Conservation (phyloP, 1,284 basidiomycete genomes). For the Irpex sp. region DNA sequence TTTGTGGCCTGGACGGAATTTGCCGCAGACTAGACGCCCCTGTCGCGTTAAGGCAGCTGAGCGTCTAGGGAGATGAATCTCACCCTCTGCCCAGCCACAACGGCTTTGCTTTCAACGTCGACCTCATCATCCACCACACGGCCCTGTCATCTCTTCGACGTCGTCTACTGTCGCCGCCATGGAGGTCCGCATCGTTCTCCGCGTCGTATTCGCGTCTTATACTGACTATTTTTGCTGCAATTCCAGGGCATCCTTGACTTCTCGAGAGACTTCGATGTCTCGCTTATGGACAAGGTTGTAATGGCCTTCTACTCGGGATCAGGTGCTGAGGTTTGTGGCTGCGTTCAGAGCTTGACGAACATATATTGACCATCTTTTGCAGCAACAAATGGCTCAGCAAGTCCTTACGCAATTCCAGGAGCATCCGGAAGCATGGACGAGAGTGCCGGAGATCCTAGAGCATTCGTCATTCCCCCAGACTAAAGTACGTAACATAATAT, state of each 20-base stretch:
- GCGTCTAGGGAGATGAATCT: conserved; percentile 14
- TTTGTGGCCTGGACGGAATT: not conserved
- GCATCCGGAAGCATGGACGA: conserved; percentile 96
- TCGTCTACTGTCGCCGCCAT: conserved; percentile 23
- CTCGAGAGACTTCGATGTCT: conserved; percentile 29
- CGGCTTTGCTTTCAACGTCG: conserved; percentile 17
- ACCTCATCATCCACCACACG: conserved; percentile 25
- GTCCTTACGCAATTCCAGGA: conserved; percentile 96
- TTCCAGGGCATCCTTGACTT: conserved; percentile 29
- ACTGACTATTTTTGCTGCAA: not conserved
- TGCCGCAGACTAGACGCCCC: not conserved
- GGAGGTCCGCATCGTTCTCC: conserved; percentile 28
- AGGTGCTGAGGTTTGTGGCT: conserved; percentile 25
- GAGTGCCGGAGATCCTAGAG: conserved; percentile 93
- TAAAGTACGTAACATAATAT: conserved; percentile 52
- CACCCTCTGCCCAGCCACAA: conserved; percentile 37
- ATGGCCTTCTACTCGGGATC: conserved; percentile 25
- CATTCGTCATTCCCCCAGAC: conserved; percentile 82
- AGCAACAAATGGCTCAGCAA: conserved; percentile 92
- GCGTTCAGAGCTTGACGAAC: not conserved
- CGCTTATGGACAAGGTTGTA: conserved; percentile 30
- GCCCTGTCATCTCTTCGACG: conserved; percentile 18
- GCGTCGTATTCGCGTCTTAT: not conserved
- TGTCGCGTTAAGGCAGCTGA: not conserved
- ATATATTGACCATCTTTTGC: not conserved